These are phyloP conservation scores for Eucalyptus victrix DNA, from an alignment of 345 rosid species.

Conservation along the genomic window DNA sequence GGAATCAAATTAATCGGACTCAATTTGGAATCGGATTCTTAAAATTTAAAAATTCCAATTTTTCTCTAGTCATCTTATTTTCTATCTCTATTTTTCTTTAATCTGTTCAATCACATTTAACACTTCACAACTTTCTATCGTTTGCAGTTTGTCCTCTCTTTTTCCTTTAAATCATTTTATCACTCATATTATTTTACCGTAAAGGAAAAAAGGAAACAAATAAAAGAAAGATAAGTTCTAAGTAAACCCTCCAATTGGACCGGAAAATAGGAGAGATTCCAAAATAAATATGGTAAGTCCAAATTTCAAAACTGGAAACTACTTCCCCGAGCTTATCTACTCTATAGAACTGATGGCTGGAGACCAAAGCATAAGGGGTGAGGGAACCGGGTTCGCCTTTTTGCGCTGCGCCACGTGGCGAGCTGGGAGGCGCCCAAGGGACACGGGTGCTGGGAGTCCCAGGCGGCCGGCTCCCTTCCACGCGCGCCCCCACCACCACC, in stretches of 20 bases:
- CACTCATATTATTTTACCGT: too few species aligned
- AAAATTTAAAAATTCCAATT: too few species aligned
- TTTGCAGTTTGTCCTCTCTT: rapidly evolving
- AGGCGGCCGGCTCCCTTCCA: neutral
- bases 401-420: neutral
- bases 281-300: rapidly evolving
- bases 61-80: neutral
- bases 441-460: neutral
- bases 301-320: too few species aligned
- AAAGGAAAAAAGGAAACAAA: too few species aligned
- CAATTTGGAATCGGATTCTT: neutral
- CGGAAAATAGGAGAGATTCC: rapidly evolving
- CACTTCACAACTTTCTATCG: rapidly evolving
- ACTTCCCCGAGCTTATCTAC: rapidly evolving
- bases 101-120: rapidly evolving
- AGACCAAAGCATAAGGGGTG: neutral
- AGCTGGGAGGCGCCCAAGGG: neutral
- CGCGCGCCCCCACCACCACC: neutral
- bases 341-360: too few species aligned
- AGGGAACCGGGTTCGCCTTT: neutral
- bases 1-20: neutral
- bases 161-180: rapidly evolving
- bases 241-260: too few species aligned
- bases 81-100: neutral
- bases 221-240: too few species aligned